phyloP scores from a whole-genome alignment of 176 grass and related monocot species.

The Triticum aestivum region IWGSC_CS_RefSeq_v2.1 NC_057814.1:593208045-593208544 shows the following conservation, averaged over 20 bases:
- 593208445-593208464: too few relatives aligned
- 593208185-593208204: not conserved
- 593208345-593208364: too few relatives aligned
- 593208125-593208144: not conserved
- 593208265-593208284: not conserved
- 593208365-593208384: too few relatives aligned
- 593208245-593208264: not conserved
- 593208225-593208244: not conserved
- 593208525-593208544: too few relatives aligned
- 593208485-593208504: too few relatives aligned
- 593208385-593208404: too few relatives aligned
- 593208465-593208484: too few relatives aligned
- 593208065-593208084: conserved; percentile 66
- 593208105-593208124: conserved; percentile 35
- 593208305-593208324: too few relatives aligned
- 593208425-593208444: too few relatives aligned
- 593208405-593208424: too few relatives aligned
- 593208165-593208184: not conserved
- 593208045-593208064: conserved; percentile 14
- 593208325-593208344: too few relatives aligned
- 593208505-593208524: too few relatives aligned
- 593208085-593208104: conserved; percentile 29
- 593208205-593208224: conserved; percentile 6
- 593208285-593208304: not conserved
- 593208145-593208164: not conserved